Evolutionary conservation across 495 filamentous ascomycete species (phyloP).

Genomic region (Aspergillus nidulans): DNA sequence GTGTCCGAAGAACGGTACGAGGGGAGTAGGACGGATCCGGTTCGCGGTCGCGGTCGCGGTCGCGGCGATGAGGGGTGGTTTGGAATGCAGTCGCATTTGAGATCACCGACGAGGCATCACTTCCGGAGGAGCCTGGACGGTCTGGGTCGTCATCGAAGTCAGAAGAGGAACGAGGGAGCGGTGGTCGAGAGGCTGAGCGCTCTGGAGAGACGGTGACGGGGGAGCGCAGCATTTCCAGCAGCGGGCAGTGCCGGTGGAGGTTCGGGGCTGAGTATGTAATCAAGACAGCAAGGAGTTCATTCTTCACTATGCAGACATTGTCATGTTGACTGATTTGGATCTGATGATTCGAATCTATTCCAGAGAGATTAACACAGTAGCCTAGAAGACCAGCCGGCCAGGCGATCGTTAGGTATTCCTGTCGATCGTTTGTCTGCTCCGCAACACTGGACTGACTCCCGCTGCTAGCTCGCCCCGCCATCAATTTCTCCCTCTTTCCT

Average conservation of each 20-base stretch:
- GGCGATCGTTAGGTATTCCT: conserved; percentile 3
- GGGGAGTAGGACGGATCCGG: conserved; percentile 18
- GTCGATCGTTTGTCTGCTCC: conserved; percentile 12
- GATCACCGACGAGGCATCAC: conserved; percentile 44
- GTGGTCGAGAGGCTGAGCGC: conserved; percentile 20
- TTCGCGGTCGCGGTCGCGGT: conserved; percentile 13
- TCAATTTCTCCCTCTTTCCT: background rate
- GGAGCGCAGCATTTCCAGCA: conserved; percentile 21
- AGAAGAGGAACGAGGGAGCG: conserved; percentile 22
- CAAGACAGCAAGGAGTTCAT: background rate
- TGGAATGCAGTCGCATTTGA: conserved; percentile 44
- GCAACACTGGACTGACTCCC: conserved; percentile 10
- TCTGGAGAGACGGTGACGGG: conserved; percentile 31
- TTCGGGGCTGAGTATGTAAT: conserved; percentile 13
- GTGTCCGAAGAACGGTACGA: conserved; percentile 34
- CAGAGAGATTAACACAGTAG: conserved; percentile 1
- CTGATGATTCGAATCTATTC: background rate
- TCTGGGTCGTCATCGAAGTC: conserved; percentile 31
- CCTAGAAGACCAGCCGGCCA: background rate
- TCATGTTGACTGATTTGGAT: background rate
- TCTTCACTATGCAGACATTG: background rate
- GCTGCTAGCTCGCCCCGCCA: conserved; percentile 15
- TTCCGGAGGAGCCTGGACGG: conserved; percentile 46
- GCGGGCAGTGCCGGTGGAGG: background rate
- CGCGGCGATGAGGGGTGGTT: conserved; percentile 18